Conservation (phyloP, 2,329 filamentous ascomycete genomes). For the Alternaria sp. region DNA sequence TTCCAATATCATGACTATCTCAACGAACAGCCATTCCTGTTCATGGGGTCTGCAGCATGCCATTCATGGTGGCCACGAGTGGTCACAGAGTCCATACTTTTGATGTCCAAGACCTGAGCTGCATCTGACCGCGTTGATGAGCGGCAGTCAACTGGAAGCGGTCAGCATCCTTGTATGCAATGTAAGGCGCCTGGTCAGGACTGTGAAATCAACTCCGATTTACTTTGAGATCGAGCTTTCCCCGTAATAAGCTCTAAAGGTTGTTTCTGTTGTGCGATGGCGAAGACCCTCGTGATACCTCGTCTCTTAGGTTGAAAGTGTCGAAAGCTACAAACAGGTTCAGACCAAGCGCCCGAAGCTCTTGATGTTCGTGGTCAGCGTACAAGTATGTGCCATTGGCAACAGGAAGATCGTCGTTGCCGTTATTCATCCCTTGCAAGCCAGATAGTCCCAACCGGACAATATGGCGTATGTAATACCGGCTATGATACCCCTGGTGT, state of each 20-base stretch:
- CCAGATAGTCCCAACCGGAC: neutral
- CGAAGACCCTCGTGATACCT: neutral
- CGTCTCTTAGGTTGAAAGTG: neutral
- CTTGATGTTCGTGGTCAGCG: neutral
- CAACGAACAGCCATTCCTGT: neutral
- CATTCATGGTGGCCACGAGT: neutral
- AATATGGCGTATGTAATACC: conserved; percentile 1
- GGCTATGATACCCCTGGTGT: conserved; percentile 6
- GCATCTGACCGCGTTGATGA: neutral
- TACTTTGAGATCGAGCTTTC: neutral
- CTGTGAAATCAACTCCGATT: neutral
- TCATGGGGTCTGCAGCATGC: neutral
- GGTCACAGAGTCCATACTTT: neutral
- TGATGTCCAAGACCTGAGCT: neutral
- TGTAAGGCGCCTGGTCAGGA: neutral
- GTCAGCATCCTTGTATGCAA: neutral
- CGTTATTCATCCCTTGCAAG: neutral
- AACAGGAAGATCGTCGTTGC: neutral
- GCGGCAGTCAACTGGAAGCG: neutral
- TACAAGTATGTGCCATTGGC: neutral
- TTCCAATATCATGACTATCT: neutral
- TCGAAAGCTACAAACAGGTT: neutral
- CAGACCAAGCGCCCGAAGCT: neutral
- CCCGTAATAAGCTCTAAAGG: neutral
- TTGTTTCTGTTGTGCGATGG: neutral